Percentiles rank a stretch among this genome's conserved stretches.
Evolutionary conservation across 2,329 filamentous ascomycete genomes (phyloP).

Genomic region (Alternaria conjuncta): DNA sequence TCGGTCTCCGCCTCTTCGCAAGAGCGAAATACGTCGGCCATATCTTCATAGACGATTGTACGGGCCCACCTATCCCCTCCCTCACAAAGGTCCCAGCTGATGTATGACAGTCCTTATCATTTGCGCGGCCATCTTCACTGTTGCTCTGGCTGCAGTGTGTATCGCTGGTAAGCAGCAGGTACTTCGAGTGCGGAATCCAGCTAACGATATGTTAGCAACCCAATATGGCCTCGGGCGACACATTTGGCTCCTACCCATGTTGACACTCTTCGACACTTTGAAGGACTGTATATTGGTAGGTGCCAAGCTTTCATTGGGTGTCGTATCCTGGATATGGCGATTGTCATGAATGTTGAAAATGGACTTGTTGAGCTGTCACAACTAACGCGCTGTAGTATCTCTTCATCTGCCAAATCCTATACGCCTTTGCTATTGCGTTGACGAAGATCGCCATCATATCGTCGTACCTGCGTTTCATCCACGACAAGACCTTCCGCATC

Average conservation of each 20-base stretch:
- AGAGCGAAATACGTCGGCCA: constrained; percentile 24
- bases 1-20: constrained; percentile 31
- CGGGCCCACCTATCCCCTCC: background rate
- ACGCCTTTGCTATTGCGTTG: constrained; percentile 33
- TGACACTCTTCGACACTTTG: constrained; percentile 16
- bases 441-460: constrained; percentile 40
- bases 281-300: constrained; percentile 29
- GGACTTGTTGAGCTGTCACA: background rate
- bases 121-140: constrained; percentile 29
- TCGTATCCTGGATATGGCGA: background rate
- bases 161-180: constrained; percentile 27
- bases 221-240: constrained; percentile 31
- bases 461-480: constrained; percentile 36
- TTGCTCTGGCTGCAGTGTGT: constrained; percentile 29
- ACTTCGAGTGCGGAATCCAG: background rate
- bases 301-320: background rate
- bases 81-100: background rate
- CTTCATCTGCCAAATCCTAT: constrained; percentile 34
- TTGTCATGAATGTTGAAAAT: too few species aligned
- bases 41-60: constrained; percentile 36
- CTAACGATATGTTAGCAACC: constrained; percentile 20
- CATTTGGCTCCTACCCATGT: constrained; percentile 26
- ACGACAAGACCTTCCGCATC: constrained; percentile 24
- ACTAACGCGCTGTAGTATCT: constrained; percentile 27
- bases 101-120: constrained; percentile 28